These are phyloP conservation scores for Aspergillus egyptiacus DNA, from an alignment of 495 filamentous ascomycete species.

Conservation along the genomic window DNA sequence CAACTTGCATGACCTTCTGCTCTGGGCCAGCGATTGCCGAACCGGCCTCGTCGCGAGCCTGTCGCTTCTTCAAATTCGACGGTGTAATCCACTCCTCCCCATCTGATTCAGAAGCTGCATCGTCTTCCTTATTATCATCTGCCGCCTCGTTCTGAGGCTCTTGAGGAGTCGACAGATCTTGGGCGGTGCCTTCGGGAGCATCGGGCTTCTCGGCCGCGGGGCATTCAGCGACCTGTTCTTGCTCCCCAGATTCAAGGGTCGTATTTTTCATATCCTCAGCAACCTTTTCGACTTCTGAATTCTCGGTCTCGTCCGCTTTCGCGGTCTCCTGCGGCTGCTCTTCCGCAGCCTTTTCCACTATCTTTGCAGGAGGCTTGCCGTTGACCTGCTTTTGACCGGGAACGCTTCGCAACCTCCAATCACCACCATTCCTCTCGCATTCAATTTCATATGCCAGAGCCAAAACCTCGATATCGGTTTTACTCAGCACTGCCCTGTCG, in stretches of 20 bases:
- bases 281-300: constrained; percentile 26
- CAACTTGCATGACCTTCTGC: constrained; percentile 65
- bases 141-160: constrained; percentile 18
- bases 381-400: constrained; percentile 74
- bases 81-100: constrained; percentile 93
- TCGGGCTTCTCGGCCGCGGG: constrained; percentile 7
- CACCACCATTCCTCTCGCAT: constrained; percentile 72
- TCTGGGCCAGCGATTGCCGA: constrained; percentile 44
- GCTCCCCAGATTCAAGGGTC: constrained; percentile 20
- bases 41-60: constrained; percentile 56
- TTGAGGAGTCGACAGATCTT: constrained; percentile 11
- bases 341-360: constrained; percentile 20
- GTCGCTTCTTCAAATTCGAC: constrained; percentile 79
- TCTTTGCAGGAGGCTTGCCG: constrained; percentile 54
- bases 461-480: constrained; percentile 79
- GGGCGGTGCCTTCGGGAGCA: constrained; percentile 1
- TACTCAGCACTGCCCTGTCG: constrained; percentile 79
- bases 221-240: constrained; percentile 11
- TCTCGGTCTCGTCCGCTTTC: constrained; percentile 8
- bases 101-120: constrained; percentile 53
- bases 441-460: constrained; percentile 90
- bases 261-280: constrained; percentile 25
- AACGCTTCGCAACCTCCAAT: constrained; percentile 71
- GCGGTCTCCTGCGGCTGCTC: constrained; percentile 4
- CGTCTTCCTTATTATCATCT: constrained; percentile 26